These are phyloP conservation scores for Carex kokanica DNA, from an alignment of 176 grass and related monocot species.

Conservation along the genomic window DNA sequence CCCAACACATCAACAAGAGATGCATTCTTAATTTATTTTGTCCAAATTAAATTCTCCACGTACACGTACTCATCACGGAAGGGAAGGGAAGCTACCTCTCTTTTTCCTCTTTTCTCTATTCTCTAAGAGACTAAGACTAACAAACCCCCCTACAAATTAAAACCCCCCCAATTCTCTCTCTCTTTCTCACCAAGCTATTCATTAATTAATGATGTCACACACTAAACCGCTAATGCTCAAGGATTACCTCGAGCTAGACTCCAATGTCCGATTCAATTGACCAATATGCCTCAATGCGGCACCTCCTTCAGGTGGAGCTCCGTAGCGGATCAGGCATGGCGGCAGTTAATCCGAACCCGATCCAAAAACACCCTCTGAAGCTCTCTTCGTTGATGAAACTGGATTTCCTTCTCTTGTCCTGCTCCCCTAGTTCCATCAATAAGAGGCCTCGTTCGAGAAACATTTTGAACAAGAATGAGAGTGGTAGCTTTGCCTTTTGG, in stretches of 20 bases:
- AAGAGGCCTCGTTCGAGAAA: conserved; percentile 33
- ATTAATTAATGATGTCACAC: conserved; percentile 6
- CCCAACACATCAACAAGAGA: conserved; percentile 16
- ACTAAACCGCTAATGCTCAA: conserved; percentile 49
- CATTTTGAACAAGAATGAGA: conserved; percentile 29
- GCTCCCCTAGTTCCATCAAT: conserved; percentile 17
- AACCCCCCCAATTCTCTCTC: background rate
- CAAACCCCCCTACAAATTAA: conserved; percentile 7
- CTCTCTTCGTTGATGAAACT: conserved; percentile 43
- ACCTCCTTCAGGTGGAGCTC: conserved; percentile 40
- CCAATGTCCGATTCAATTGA: conserved; percentile 41
- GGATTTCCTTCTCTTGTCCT: conserved; percentile 30
- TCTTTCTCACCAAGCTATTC: background rate
- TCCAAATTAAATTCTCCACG: background rate
- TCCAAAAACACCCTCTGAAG: conserved; percentile 35
- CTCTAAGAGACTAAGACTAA: no score
- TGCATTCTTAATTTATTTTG: background rate
- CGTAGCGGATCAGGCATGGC: background rate
- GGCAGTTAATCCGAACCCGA: conserved; percentile 19
- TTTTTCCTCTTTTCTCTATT: conserved; percentile 10
- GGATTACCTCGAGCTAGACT: conserved; percentile 71
- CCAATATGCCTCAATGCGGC: conserved; percentile 39
- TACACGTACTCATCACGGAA: no score
- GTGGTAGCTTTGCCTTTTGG: conserved; percentile 30
- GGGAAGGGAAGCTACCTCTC: conserved; percentile 31